Evolutionary conservation across 495 filamentous ascomycete species (phyloP), one percentile per base, ranked within the genome.

Genomic region (Viridothelium virens): DNA sequence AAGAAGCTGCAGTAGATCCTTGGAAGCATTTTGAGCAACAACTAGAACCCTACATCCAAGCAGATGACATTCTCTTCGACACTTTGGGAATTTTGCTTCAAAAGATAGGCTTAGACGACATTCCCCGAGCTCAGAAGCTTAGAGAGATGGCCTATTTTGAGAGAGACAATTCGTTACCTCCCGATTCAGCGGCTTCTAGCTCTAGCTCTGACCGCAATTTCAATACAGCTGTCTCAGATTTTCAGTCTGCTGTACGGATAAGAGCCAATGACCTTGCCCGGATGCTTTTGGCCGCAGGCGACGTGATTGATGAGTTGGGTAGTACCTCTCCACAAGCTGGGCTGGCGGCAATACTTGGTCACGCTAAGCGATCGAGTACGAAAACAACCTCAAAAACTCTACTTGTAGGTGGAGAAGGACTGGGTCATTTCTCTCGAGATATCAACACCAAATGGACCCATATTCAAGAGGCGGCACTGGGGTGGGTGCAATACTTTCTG

Each of bases 51-150:
- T 87, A 85, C 62, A 79, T 85, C 56, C 82, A 86, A 65, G 88
- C 88, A 5, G 92, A 96, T 73, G 83, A 89, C 63, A 86, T 85
- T 74, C 80, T 93, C 62, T 94, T 94, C 69, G 83, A 84, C 56
- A 87, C 85, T 59, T 81, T 87, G 12, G 83, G 84, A 38, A 82
- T 84, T 65, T 75, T 92, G 25, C 79, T 94, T 16, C 83, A 83
- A 33, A 89, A 87, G 64, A 70, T 92, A 31, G 87, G 84, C 0
- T 81, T 91, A 16, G 80, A 82, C 53, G 65, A 65, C 14, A 14
- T 36, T 3, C 53, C 31, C 5, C 65, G 9, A 67, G 65, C 59
- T 38, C 46, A 31, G 73, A 75, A 61, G 67, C 68, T 59, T 14
- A 11, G 53, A 36, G 53, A 59, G 10, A 33, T 59, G n/a, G 14